Base-by-base conservation (phyloP, 2,329 filamentous ascomycete species). In the Monascus ruber region DNA sequence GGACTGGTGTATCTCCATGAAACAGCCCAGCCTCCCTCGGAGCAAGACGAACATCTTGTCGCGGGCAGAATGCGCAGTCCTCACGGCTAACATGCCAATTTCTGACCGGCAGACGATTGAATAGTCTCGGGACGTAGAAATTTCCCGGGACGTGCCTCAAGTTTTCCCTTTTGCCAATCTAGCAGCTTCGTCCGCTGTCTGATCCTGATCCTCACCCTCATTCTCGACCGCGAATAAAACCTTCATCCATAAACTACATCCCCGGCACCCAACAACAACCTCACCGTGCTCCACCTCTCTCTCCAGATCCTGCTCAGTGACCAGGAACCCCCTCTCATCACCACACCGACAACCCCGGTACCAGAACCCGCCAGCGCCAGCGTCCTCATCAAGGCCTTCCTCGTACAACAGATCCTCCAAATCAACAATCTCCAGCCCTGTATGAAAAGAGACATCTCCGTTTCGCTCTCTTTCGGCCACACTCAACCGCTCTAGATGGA, bases 181-280 rank as follows among this genome's bases (percentile, higher is more conserved):
- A 33, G 6, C n/a, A 6, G n/a, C n/a, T 17, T 17, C n/a, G n/a
- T 34, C 24, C 17, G 26, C 8, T 10, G 25, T 26, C 27, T 37
- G 34, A 34, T 36, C 17, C 26, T 29, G 11, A 39, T 8, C 35
- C 31, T 48, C 49, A 44, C 29, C 48, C 51, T 64, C 68, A 41
- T 53, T 53, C 31, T 69, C 68, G 35, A 73, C 66, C 24, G 68
- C 72, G 64, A 79, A 81, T 46, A 73, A 58, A 34, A 81, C 69
- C 54, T 72, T 72, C 43, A 79, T 64, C 71, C 73, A 79, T 42
- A 81, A 63, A 65, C 76, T 80, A 58, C 77, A 81, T 29, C 77
- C 76, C 41, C 65, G 64, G 62, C 77, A 81, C 2, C 74, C 75
- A 11, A 76, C 67, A 34, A 77, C 60, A 43, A 80, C 63, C 59